A percentile compares a stretch with the other conserved stretches of the same genome.
Conservation (phyloP, 345 rosid genomes). For the Gossypium thurberi region DNA sequence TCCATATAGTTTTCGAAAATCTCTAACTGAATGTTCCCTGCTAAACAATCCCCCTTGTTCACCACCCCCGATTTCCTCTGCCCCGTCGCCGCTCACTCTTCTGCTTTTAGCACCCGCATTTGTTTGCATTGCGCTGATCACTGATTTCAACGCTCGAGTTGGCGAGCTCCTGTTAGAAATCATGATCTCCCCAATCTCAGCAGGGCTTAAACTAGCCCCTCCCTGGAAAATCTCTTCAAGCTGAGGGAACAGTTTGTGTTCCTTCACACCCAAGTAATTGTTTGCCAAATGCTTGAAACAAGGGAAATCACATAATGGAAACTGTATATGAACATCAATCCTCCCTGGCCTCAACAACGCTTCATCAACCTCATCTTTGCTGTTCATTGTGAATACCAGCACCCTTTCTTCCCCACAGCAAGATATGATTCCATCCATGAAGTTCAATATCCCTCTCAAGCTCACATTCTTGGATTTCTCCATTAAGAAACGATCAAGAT, state of each 20-base stretch:
- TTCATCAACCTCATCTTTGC: slow-evolving; percentile 32
- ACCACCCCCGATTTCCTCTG: not conserved
- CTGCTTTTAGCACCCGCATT: not conserved
- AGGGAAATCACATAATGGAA: slow-evolving; percentile 40
- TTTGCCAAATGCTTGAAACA: slow-evolving; percentile 36
- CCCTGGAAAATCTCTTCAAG: slow-evolving; percentile 40
- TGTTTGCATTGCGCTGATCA: slow-evolving; percentile 35
- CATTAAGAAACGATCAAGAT: slow-evolving; percentile 43
- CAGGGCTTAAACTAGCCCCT: slow-evolving; percentile 40
- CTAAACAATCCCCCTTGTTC: not conserved
- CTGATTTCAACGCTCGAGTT: slow-evolving; percentile 40
- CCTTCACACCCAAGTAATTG: slow-evolving; percentile 43
- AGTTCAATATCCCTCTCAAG: slow-evolving; percentile 38
- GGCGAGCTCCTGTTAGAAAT: slow-evolving; percentile 45
- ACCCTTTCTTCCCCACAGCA: slow-evolving; percentile 52
- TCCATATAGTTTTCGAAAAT: slow-evolving; percentile 24
- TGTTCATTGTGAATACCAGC: slow-evolving; percentile 55
- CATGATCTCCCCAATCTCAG: slow-evolving; percentile 48
- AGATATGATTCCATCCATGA: slow-evolving; percentile 64
- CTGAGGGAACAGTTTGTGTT: slow-evolving; percentile 40
- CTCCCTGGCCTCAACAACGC: slow-evolving; percentile 54
- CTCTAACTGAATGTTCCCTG: slow-evolving; percentile 13
- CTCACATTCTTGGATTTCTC: slow-evolving; percentile 38
- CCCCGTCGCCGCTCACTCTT: not conserved
- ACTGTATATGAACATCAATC: slow-evolving; percentile 48